A percentile compares a stretch with the other conserved stretches of the same genome.
phyloP scores from a whole-genome alignment of 306 rosid genomes.

The Hippophae rhamnoides region DNA sequence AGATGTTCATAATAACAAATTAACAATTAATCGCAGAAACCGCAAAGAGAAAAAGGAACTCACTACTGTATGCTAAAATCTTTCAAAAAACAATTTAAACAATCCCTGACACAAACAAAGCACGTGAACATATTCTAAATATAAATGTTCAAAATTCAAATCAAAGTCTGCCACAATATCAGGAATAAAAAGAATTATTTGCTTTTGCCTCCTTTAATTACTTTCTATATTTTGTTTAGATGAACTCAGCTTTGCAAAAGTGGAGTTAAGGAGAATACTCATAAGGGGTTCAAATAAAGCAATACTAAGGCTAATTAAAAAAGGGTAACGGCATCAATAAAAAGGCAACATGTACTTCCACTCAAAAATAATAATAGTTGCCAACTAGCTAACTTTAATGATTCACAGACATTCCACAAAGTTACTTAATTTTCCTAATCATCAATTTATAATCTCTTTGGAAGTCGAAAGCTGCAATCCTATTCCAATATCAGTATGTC shows the following conservation, averaged over 20 bases:
- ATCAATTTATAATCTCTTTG: slow-evolving; percentile 5
- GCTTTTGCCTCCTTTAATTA: slow-evolving; percentile 12
- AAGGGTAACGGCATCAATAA: slow-evolving; percentile 24
- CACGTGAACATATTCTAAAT: slow-evolving; percentile 27
- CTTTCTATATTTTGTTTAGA: slow-evolving; percentile 1
- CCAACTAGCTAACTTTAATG: slow-evolving; percentile 18
- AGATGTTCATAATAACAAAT: no score
- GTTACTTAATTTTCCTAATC: slow-evolving; percentile 5
- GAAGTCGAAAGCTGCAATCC: slow-evolving; percentile 18
- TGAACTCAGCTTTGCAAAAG: slow-evolving; percentile 15
- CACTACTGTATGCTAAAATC: no score
- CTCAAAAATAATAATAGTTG: slow-evolving; percentile 35
- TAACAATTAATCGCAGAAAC: no score
- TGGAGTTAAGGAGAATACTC: slow-evolving; percentile 18
- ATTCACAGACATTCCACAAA: slow-evolving; percentile 22
- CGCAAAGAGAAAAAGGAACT: no score
- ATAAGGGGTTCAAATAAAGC: slow-evolving; percentile 2
- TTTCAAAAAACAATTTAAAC: no score
- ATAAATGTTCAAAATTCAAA: slow-evolving; percentile 26
- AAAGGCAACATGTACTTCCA: slow-evolving; percentile 66
- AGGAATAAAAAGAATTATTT: slow-evolving; percentile 14
- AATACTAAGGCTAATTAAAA: slow-evolving; percentile 12
- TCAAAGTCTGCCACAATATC: slow-evolving; percentile 22
- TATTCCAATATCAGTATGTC: slow-evolving; percentile 3
- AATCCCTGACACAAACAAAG: neutral